phyloP scores from a whole-genome alignment of 176 grass and related monocot species.

The Ensete ventricosum region DNA sequence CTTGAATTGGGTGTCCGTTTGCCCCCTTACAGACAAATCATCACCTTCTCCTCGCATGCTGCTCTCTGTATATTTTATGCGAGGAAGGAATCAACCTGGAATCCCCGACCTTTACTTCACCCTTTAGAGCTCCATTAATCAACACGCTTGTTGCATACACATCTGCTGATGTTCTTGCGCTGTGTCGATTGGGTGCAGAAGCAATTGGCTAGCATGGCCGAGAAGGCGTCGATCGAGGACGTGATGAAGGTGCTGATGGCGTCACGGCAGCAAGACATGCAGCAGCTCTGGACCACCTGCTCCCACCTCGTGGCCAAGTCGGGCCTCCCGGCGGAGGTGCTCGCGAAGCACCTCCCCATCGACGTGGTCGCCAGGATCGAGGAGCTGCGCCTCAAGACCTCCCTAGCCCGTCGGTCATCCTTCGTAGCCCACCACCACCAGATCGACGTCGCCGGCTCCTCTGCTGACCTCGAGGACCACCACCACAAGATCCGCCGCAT shows the following conservation, averaged over 20 bases:
- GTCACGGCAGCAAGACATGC: conserved; percentile 89
- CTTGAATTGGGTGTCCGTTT: conserved; percentile 29
- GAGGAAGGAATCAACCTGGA: conserved; percentile 9
- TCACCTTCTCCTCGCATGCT: conserved; percentile 1
- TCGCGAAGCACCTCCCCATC: conserved; percentile 86
- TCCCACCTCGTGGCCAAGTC: conserved; percentile 95
- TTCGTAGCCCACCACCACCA: conserved; percentile 39
- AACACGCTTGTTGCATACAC: too few species aligned
- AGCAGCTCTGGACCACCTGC: conserved; percentile 92
- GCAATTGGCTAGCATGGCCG: conserved; percentile 83
- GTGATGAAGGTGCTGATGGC: conserved; percentile 97
- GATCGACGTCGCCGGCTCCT: conserved; percentile 25
- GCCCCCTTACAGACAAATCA: background rate
- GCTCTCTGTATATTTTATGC: conserved; percentile 43
- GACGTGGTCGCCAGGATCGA: conserved; percentile 92
- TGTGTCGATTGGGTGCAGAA: conserved; percentile 42
- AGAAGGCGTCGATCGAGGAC: conserved; percentile 99
- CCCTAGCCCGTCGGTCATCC: conserved; percentile 60
- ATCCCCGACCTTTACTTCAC: background rate
- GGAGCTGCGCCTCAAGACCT: conserved; percentile 81
- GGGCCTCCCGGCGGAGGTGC: conserved; percentile 78
- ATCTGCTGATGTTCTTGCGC: background rate
- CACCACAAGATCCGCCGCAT: conserved; percentile 99
- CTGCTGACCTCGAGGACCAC: conserved; percentile 43
- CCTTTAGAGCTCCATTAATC: too few species aligned